Conservation (phyloP, 176 grass and related monocot genomes). For the barley (Hordeum vulgare) region MorexV3_pseudomolecules_assembly NC_058522.1:470054189-470054688, state of each 20-base stretch:
- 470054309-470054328: constrained; percentile 27
- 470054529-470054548: constrained; percentile 23
- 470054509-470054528: constrained; percentile 17
- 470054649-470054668: constrained; percentile 37
- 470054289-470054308: constrained; percentile 20
- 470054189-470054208: constrained; percentile 17
- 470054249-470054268: constrained; percentile 11
- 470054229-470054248: not conserved
- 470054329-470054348: constrained; percentile 8
- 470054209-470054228: constrained; percentile 21
- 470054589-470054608: constrained; percentile 20
- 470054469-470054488: constrained; percentile 26
- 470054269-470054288: constrained; percentile 11
- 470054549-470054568: constrained; percentile 21
- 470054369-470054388: not conserved
- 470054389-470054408: constrained; percentile 24
- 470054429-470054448: constrained; percentile 13
- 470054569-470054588: constrained; percentile 16
- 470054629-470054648: constrained; percentile 40
- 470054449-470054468: constrained; percentile 10
- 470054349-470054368: constrained; percentile 1
- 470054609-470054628: constrained; percentile 43
- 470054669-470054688: constrained; percentile 57
- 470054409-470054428: not conserved
- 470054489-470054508: constrained; percentile 7